Conservation (phyloP, 345 rosid genomes). For the Citrus mangshanensis region DNA sequence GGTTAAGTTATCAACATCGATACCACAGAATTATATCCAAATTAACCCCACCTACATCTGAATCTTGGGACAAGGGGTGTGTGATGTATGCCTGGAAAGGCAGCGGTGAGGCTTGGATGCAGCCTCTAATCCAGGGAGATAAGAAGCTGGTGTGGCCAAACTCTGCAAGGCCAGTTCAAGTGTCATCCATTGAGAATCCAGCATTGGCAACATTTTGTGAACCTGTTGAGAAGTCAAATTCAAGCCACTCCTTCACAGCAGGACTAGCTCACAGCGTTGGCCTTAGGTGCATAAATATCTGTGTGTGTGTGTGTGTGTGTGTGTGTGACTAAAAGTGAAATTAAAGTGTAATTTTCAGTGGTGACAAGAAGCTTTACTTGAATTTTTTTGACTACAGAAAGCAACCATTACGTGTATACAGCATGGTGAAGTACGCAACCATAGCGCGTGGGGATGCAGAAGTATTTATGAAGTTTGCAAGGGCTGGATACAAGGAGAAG, state of each 20-base stretch:
- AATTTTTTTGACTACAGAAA: constrained; percentile 29
- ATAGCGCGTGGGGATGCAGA: constrained; percentile 59
- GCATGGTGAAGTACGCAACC: constrained; percentile 62
- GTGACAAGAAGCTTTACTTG: background rate
- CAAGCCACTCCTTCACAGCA: constrained; percentile 57
- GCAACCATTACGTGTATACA: constrained; percentile 52
- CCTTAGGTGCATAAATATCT: constrained; percentile 29
- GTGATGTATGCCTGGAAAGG: constrained; percentile 47
- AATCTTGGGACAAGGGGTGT: constrained; percentile 56
- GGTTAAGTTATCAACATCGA: constrained; percentile 51
- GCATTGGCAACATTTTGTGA: constrained; percentile 55
- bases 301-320: too few species aligned
- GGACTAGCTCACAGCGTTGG: constrained; percentile 60
- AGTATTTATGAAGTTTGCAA: constrained; percentile 52
- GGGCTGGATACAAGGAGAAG: constrained; percentile 57
- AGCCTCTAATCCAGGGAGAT: constrained; percentile 34
- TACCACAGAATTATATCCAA: constrained; percentile 55
- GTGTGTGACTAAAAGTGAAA: too few species aligned
- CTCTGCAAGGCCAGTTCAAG: constrained; percentile 37
- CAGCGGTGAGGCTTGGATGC: constrained; percentile 51
- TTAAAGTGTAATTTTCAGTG: background rate
- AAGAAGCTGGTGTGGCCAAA: constrained; percentile 42
- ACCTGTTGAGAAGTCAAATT: constrained; percentile 55
- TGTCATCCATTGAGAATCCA: constrained; percentile 46
- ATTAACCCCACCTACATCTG: constrained; percentile 35